Conservation (phyloP, 768 basidiomycete genomes). For the Pisolithus microcarpus region DNA sequence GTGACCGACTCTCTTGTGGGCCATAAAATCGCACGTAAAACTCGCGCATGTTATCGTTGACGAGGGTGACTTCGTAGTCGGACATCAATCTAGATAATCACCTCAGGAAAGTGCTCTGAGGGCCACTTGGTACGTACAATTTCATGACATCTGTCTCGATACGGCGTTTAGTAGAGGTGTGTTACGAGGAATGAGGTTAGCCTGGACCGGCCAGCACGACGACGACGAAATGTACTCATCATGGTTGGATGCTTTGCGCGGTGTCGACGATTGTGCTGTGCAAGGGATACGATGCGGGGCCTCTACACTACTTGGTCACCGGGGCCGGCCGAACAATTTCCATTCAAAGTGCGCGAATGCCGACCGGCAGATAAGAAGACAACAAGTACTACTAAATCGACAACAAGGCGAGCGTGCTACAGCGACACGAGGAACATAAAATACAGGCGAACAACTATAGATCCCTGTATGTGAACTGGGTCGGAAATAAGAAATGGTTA, state of each 20-base stretch:
- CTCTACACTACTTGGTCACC: neutral
- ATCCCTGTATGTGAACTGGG: neutral
- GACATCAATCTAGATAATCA: constrained; percentile 75
- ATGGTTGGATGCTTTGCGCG: constrained; percentile 30
- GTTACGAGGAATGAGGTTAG: constrained; percentile 27
- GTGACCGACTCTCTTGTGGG: constrained; percentile 79
- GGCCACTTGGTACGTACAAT: constrained; percentile 48
- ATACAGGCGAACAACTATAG: neutral
- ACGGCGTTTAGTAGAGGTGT: constrained; percentile 87
- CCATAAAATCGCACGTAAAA: constrained; percentile 96
- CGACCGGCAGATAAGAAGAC: constrained; percentile 1
- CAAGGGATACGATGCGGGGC: constrained; percentile 4
- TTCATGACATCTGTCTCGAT: constrained; percentile 99
- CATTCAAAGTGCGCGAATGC: constrained; percentile 14
- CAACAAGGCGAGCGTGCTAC: neutral
- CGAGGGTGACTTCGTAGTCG: constrained; percentile 94
- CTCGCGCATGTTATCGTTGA: constrained; percentile 98
- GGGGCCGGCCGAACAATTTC: constrained; percentile 11
- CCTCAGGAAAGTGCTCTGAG: constrained; percentile 7
- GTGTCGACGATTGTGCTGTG: constrained; percentile 12
- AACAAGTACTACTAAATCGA: neutral
- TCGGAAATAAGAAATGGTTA: neutral
- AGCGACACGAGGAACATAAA: neutral
- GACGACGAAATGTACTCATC: constrained; percentile 44
- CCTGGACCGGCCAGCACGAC: constrained; percentile 8